Evolutionary conservation across 2,329 filamentous ascomycete genomes (phyloP).

Genomic region (Aspergillus arachidicola): DNA sequence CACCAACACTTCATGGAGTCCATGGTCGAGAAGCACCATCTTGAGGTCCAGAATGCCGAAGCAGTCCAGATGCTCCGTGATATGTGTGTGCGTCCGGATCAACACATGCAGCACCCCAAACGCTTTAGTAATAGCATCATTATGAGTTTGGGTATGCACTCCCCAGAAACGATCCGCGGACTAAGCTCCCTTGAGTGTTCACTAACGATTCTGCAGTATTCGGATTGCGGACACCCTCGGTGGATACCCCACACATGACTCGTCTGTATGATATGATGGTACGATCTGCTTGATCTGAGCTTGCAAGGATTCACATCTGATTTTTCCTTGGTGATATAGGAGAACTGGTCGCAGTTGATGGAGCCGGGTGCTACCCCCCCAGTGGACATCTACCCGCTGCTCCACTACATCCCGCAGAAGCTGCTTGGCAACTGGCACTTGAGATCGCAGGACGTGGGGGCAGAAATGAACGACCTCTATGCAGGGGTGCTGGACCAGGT

Average conservation of each 20-base stretch:
- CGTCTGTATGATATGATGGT: conserved; percentile 47
- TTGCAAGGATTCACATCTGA: too few relatives aligned
- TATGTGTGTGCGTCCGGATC: conserved; percentile 43
- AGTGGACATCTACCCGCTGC: conserved; percentile 49
- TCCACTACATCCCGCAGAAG: conserved; percentile 46
- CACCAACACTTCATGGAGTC: conserved; percentile 51
- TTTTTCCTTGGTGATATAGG: conserved; percentile 14
- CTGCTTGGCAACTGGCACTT: conserved; percentile 45
- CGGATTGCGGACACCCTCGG: conserved; percentile 37
- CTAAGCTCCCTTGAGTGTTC: too few relatives aligned
- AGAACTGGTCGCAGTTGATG: conserved; percentile 47
- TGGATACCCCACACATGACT: conserved; percentile 39
- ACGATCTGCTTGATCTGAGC: too few relatives aligned
- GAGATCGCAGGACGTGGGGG: conserved; percentile 41
- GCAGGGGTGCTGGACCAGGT: conserved; percentile 29
- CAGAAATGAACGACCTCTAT: conserved; percentile 48
- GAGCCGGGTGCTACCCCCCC: conserved; percentile 53
- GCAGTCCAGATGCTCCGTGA: conserved; percentile 47
- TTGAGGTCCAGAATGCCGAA: conserved; percentile 51
- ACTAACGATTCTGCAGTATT: too few relatives aligned
- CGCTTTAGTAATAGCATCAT: conserved; percentile 53
- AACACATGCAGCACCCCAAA: conserved; percentile 51
- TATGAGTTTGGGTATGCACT: conserved; percentile 43
- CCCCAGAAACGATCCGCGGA: too few relatives aligned
- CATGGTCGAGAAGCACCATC: conserved; percentile 47